A percentile compares a stretch with the other conserved stretches of the same genome.
Conservation (phyloP, 352 stramenopile genomes). For the Phytophthora sp. region DNA sequence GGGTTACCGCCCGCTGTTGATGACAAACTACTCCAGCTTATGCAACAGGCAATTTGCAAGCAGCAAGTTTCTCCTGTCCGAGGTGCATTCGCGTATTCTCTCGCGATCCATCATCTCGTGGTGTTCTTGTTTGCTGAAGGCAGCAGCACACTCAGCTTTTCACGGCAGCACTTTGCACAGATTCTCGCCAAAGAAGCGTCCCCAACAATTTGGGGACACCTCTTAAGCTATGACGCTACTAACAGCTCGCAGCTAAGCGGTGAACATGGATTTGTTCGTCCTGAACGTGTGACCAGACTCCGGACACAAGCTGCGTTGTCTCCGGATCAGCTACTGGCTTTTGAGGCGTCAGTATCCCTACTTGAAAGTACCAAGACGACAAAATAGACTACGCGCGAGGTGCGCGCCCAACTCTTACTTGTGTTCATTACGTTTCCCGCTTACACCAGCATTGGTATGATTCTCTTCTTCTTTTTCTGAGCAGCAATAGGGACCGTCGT, state of each 20-base stretch:
- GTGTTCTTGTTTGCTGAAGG: slow-evolving; percentile 57
- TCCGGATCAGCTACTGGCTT: slow-evolving; percentile 30
- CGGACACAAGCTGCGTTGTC: slow-evolving; percentile 38
- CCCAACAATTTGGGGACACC: slow-evolving; percentile 48
- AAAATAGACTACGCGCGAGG: slow-evolving; percentile 17
- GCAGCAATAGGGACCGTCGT: neutral
- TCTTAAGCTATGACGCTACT: slow-evolving; percentile 55
- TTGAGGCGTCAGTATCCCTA: slow-evolving; percentile 30
- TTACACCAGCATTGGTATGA: slow-evolving; percentile 35
- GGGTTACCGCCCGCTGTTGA: slow-evolving; percentile 30
- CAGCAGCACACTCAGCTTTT: slow-evolving; percentile 39
- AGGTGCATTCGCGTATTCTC: slow-evolving; percentile 58
- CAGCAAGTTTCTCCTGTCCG: slow-evolving; percentile 36
- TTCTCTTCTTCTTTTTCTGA: slow-evolving; percentile 46
- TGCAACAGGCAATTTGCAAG: slow-evolving; percentile 53
- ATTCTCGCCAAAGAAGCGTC: slow-evolving; percentile 40
- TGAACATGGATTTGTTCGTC: slow-evolving; percentile 1
- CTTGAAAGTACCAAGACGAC: slow-evolving; percentile 10
- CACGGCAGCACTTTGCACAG: slow-evolving; percentile 55
- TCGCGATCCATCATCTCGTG: slow-evolving; percentile 66
- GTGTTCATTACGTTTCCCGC: neutral
- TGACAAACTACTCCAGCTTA: slow-evolving; percentile 49
- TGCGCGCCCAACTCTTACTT: neutral
- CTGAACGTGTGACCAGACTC: slow-evolving; percentile 24
- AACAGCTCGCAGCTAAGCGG: slow-evolving; percentile 10